Conservation (phyloP, 352 stramenopile genomes). For the Aphanomyces euteiches region DNA sequence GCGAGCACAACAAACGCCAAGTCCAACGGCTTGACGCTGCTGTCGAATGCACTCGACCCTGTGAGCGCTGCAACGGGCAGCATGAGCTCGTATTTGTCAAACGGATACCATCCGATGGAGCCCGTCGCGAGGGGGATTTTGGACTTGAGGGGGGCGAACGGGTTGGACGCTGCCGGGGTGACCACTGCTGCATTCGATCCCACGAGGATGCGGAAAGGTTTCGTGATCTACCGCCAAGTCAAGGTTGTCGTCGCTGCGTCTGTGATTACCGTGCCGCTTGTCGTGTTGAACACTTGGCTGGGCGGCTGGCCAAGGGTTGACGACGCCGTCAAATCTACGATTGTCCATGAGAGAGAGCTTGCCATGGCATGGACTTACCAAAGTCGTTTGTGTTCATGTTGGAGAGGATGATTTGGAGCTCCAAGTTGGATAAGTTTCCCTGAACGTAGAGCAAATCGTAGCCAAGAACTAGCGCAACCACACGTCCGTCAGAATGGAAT, state of each 20-base stretch:
- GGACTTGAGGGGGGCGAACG: background rate
- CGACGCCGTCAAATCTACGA: background rate
- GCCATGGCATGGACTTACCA: background rate
- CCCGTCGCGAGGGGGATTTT: background rate
- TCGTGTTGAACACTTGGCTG: background rate
- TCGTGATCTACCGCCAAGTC: background rate
- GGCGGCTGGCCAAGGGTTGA: background rate
- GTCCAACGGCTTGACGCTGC: background rate
- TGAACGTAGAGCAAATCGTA: background rate
- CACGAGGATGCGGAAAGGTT: background rate
- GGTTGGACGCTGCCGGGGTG: background rate
- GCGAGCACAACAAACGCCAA: background rate
- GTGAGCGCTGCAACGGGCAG: background rate
- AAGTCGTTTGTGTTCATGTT: background rate
- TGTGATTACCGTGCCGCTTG: background rate
- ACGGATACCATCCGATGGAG: background rate
- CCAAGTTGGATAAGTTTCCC: background rate
- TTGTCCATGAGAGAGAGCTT: background rate
- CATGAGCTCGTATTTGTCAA: slow-evolving; percentile 2
- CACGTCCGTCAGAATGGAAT: background rate
- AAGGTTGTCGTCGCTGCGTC: background rate
- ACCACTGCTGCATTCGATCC: background rate
- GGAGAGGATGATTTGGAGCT: background rate
- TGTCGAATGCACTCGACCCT: background rate
- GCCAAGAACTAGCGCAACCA: background rate